Evolutionary conservation across 2,329 filamentous ascomycete species (phyloP).

Genomic region (Colletotrichum plurivorum): DNA sequence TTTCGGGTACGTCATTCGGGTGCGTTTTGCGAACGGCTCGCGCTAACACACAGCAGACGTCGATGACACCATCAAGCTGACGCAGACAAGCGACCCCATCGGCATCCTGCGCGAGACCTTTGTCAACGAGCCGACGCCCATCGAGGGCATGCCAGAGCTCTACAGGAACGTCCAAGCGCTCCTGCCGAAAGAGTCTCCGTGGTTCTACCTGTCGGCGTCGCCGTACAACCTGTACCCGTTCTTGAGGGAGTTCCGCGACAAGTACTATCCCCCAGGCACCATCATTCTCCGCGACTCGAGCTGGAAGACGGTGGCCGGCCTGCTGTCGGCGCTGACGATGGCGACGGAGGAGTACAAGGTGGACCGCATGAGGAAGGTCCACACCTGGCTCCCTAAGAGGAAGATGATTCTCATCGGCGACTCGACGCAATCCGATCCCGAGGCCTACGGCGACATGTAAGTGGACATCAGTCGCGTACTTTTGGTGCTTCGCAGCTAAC

Average conservation of each 20-base stretch:
- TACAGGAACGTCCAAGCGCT: constrained; percentile 76
- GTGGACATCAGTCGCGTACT: constrained; percentile 41
- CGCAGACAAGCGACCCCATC: constrained; percentile 82
- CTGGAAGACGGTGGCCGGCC: constrained; percentile 86
- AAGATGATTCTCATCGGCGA: constrained; percentile 91
- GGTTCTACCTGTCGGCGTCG: constrained; percentile 94
- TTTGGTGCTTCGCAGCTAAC: background rate
- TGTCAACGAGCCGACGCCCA: constrained; percentile 78
- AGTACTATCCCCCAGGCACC: constrained; percentile 82
- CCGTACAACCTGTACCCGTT: constrained; percentile 96
- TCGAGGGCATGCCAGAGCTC: constrained; percentile 87
- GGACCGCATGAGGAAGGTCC: constrained; percentile 82
- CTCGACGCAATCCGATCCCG: constrained; percentile 91
- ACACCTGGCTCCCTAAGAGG: constrained; percentile 82
- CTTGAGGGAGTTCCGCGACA: constrained; percentile 79
- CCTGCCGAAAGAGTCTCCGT: constrained; percentile 74
- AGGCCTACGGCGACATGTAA: constrained; percentile 87
- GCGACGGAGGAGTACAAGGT: constrained; percentile 91
- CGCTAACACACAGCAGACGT: constrained; percentile 72
- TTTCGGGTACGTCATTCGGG: constrained; percentile 70
- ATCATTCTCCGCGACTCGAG: constrained; percentile 87
- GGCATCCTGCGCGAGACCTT: constrained; percentile 91
- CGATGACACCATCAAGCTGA: constrained; percentile 96
- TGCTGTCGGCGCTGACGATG: constrained; percentile 84
- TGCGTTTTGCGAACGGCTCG: background rate